Evolutionary conservation across 495 filamentous ascomycete species (phyloP).

Genomic region (Aspergillus campestris): DNA sequence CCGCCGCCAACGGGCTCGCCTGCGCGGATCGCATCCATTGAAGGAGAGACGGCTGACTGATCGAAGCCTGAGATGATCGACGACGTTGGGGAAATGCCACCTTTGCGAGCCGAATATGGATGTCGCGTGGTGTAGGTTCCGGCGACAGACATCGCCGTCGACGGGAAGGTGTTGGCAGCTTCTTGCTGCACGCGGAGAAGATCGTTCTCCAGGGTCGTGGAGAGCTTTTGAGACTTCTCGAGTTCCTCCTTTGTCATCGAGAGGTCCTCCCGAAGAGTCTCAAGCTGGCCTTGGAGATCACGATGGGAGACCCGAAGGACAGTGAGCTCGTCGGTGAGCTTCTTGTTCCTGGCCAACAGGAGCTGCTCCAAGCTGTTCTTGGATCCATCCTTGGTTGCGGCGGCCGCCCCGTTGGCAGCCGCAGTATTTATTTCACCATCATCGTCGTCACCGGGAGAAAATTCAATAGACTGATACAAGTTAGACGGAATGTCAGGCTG

Average conservation of each 20-base stretch:
- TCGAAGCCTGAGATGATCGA: constrained; percentile 97
- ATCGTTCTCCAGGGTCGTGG: constrained; percentile 86
- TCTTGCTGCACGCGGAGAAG: constrained; percentile 81
- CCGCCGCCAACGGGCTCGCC: constrained; percentile 73
- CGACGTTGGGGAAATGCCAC: constrained; percentile 79
- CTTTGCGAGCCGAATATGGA: constrained; percentile 63
- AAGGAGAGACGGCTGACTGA: constrained; percentile 38
- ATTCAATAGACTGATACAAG: constrained; percentile 69
- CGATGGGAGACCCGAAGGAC: constrained; percentile 89
- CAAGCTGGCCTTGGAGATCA: constrained; percentile 73
- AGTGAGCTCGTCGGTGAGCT: constrained; percentile 86
- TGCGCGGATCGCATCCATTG: constrained; percentile 50
- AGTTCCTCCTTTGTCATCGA: constrained; percentile 78
- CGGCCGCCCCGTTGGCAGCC: constrained; percentile 39
- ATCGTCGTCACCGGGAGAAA: constrained; percentile 83
- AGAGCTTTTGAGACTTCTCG: constrained; percentile 74
- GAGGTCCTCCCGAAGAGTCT: constrained; percentile 73
- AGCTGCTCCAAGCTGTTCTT: constrained; percentile 81
- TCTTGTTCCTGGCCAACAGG: constrained; percentile 87
- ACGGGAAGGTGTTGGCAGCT: constrained; percentile 71
- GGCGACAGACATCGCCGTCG: constrained; percentile 80
- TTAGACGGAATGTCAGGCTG: constrained; percentile 5
- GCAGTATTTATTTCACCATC: constrained; percentile 34
- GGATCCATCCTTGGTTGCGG: constrained; percentile 48
- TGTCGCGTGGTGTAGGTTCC: constrained; percentile 85